phyloP scores from a whole-genome alignment of 2,329 filamentous ascomycete genomes.

The Hymenoscyphus occultus region DNA sequence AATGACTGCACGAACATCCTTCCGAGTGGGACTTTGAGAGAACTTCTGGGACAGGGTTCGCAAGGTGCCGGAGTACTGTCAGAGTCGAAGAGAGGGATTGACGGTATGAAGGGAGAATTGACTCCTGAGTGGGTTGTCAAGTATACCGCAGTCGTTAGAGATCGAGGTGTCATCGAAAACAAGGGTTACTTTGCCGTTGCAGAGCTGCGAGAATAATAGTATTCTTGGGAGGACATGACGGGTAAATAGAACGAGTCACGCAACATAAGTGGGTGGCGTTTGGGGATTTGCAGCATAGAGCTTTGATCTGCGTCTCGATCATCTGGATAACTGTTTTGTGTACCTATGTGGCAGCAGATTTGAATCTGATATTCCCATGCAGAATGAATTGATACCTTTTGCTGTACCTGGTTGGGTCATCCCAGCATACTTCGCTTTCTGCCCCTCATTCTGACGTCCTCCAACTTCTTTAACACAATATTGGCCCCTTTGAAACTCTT shows the following conservation, averaged over 20 bases:
- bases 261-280: slow-evolving; percentile 1
- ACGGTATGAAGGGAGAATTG: slow-evolving; percentile 72
- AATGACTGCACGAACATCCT: slow-evolving; percentile 92
- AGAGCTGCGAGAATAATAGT: slow-evolving; percentile 52
- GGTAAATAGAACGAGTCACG: slow-evolving; percentile 2
- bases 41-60: slow-evolving; percentile 72
- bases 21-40: slow-evolving; percentile 77
- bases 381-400: background rate
- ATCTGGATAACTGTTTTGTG: background rate
- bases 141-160: slow-evolving; percentile 91
- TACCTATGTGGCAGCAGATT: background rate
- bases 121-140: slow-evolving; percentile 93
- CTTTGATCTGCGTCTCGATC: slow-evolving; percentile 4
- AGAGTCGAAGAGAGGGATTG: slow-evolving; percentile 40
- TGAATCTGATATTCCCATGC: background rate
- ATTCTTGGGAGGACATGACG: background rate
- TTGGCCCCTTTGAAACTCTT: slow-evolving; percentile 71
- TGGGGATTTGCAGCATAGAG: background rate
- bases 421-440: slow-evolving; percentile 97
- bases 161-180: slow-evolving; percentile 94
- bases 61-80: slow-evolving; percentile 75
- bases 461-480: slow-evolving; percentile 74
- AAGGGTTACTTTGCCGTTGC: slow-evolving; percentile 96
- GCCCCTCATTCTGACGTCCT: slow-evolving; percentile 90
- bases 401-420: slow-evolving; percentile 39